phyloP scores from a whole-genome alignment of 768 basidiomycete genomes.

The Leccinum rimulosum region DNA sequence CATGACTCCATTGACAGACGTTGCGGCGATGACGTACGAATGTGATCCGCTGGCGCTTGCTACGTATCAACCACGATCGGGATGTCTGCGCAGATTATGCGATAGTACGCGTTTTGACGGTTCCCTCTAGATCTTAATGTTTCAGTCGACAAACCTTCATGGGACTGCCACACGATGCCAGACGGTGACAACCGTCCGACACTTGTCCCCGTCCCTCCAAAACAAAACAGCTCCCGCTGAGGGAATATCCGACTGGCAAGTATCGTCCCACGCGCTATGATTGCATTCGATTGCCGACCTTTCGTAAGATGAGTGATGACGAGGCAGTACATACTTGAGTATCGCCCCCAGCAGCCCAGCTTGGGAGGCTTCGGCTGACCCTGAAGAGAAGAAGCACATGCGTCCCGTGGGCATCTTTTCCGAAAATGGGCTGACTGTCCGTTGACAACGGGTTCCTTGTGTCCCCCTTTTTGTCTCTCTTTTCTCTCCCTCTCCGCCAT shows the following conservation, averaged over 20 bases:
- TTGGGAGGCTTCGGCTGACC: not conserved
- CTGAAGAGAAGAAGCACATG: not conserved
- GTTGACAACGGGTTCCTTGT: not conserved
- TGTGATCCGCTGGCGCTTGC: not conserved
- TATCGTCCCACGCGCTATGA: not conserved
- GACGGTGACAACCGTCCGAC: not conserved
- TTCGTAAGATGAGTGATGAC: not conserved
- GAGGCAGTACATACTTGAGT: not conserved
- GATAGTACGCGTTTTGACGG: not conserved
- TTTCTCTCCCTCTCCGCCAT: not conserved
- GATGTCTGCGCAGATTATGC: not conserved
- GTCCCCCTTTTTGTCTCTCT: not conserved
- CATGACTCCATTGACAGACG: not conserved
- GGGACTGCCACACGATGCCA: not conserved
- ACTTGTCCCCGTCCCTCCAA: not conserved
- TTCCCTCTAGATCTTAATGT: constrained; percentile 9
- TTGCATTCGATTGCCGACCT: not conserved
- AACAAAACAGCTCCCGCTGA: not conserved
- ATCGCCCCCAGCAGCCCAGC: not conserved
- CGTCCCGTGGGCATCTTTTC: not conserved
- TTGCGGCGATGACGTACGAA: constrained; percentile 3
- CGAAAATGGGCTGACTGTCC: not conserved
- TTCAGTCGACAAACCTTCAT: constrained; percentile 8
- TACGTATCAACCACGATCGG: constrained; percentile 7
- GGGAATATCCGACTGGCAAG: not conserved